Conservation (phyloP, 345 rosid species). For the Camelina hispida region DNA sequence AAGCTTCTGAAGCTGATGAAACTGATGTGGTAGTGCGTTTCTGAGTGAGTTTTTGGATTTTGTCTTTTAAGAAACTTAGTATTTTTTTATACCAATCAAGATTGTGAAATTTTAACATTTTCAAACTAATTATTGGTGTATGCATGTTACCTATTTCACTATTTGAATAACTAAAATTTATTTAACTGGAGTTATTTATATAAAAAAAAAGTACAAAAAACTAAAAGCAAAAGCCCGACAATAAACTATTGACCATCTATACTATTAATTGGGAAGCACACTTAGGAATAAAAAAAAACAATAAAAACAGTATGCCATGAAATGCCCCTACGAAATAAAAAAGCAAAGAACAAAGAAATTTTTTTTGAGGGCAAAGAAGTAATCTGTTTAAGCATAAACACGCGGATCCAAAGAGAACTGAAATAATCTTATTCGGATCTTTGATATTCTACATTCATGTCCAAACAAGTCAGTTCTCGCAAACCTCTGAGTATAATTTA, state of each 20-base stretch:
- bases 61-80: not conserved
- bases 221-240: not conserved
- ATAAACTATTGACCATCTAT: not conserved
- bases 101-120: not conserved
- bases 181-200: not conserved
- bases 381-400: no score
- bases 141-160: not conserved
- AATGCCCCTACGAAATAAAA: no score
- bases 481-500: no score
- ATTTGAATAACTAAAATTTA: not conserved
- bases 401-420: no score
- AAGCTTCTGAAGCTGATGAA: not conserved
- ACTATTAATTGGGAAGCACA: no score
- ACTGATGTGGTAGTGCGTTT: not conserved
- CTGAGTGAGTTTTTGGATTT: not conserved
- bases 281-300: no score
- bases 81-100: not conserved
- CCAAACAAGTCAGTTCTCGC: no score
- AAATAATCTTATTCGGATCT: no score
- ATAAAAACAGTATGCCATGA: no score
- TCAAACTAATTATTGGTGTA: not conserved
- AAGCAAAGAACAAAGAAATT: no score
- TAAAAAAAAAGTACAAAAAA: not conserved
- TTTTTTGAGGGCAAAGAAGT: no score
- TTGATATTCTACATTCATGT: no score